Conservation (phyloP, 2,329 filamentous ascomycete genomes). For the Tolypocladium album region DNA sequence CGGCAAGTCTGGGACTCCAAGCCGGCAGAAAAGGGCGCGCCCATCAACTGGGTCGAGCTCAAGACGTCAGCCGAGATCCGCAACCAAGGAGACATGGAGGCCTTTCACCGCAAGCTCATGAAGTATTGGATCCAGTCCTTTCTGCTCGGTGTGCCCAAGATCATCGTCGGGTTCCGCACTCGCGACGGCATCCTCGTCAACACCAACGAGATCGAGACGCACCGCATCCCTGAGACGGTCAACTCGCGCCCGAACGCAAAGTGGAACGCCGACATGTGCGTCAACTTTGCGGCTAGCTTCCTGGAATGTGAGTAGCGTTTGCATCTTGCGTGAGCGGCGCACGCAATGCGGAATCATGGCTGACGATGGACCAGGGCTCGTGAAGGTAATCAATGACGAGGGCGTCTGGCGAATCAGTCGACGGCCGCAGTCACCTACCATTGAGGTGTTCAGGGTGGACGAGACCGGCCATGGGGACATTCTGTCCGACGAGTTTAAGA, state of each 20-base stretch:
- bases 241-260: slow-evolving; percentile 51
- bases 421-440: slow-evolving; percentile 45
- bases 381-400: slow-evolving; percentile 51
- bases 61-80: slow-evolving; percentile 76
- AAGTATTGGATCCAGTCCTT: slow-evolving; percentile 98
- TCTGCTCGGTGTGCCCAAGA: slow-evolving; percentile 80
- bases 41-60: slow-evolving; percentile 86
- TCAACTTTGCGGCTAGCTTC: slow-evolving; percentile 76
- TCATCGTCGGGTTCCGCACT: slow-evolving; percentile 81
- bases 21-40: slow-evolving; percentile 50
- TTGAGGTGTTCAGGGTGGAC: slow-evolving; percentile 66
- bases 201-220: slow-evolving; percentile 71
- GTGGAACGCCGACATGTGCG: slow-evolving; percentile 91
- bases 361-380: slow-evolving; percentile 39
- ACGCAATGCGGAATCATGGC: neutral
- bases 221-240: slow-evolving; percentile 65
- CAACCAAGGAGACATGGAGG: slow-evolving; percentile 55
- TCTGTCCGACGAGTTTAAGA: slow-evolving; percentile 64
- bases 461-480: slow-evolving; percentile 68
- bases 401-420: slow-evolving; percentile 77
- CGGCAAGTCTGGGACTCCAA: slow-evolving; percentile 70
- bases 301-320: slow-evolving; percentile 53
- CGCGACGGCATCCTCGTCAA: slow-evolving; percentile 58
- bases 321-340: neutral
- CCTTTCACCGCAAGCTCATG: slow-evolving; percentile 81